Evolutionary conservation across 1,284 basidiomycete genomes (phyloP).

Genomic region (Apiotrichum akiyoshidainum): DNA sequence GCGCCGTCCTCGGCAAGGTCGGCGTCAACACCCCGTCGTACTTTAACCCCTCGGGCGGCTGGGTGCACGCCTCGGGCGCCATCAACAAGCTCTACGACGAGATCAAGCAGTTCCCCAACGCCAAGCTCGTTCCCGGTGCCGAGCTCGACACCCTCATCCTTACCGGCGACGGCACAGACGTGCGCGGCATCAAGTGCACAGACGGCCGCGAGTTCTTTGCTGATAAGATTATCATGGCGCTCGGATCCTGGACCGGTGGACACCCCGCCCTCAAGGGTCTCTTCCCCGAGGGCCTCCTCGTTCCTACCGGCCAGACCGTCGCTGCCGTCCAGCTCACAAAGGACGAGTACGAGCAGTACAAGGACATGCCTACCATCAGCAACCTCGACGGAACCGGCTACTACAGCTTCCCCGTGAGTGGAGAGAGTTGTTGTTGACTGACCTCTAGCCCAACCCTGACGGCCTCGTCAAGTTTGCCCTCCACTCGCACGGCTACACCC

Average conservation of each 20-base stretch:
- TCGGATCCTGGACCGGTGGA: constrained; percentile 30
- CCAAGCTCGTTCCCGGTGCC: constrained; percentile 59
- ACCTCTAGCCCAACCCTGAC: constrained; percentile 62
- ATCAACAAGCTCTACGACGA: constrained; percentile 58
- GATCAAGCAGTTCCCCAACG: constrained; percentile 57
- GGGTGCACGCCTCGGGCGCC: constrained; percentile 71
- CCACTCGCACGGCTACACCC: constrained; percentile 65
- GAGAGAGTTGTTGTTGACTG: background rate
- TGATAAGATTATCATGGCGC: constrained; percentile 26
- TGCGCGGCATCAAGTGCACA: constrained; percentile 15
- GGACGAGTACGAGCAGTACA: constrained; percentile 64
- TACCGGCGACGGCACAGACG: constrained; percentile 9
- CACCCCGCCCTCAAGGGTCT: constrained; percentile 23
- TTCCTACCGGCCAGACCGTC: constrained; percentile 59
- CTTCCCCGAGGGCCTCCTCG: constrained; percentile 21
- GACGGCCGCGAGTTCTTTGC: constrained; percentile 27
- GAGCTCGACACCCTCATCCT: constrained; percentile 54
- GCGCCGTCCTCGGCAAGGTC: background rate
- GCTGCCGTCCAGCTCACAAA: constrained; percentile 65
- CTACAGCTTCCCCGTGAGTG: constrained; percentile 70
- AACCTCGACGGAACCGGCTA: constrained; percentile 64
- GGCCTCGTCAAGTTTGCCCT: constrained; percentile 71
- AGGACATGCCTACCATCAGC: constrained; percentile 63
- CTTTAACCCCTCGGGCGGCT: constrained; percentile 71
- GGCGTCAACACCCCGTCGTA: constrained; percentile 51